Base-by-base conservation (phyloP, 192 early-diverging fungal species). In the Dissophora globulifera region DNA sequence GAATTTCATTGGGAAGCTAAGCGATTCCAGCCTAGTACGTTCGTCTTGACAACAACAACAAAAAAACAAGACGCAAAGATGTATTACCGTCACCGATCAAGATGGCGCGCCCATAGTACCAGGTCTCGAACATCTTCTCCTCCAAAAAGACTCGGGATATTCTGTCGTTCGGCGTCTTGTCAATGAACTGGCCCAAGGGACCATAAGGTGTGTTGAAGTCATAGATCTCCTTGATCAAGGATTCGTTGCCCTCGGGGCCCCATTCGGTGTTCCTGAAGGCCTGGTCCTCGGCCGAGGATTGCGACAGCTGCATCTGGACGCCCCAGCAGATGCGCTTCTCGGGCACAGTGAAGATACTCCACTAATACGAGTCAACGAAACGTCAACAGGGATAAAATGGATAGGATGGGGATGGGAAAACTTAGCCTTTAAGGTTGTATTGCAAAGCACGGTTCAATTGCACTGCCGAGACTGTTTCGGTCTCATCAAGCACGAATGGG, bases 111-210 rank as follows among this genome's bases (percentile, higher is more conserved):
- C 53, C 47, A 40, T 56, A n/a, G n/a, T 48, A 42, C 69, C 69
- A 71, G 23, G 69, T 71, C 69, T 71, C 69, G 61, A 71, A 71
- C 58, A 71, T 43, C 59, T 71, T 71, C 30, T 71, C 69, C 17
- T 71, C 69, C 19, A 71, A 54, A 25, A 62, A 71, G 35, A 71
- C 69, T 15, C 29, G 55, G 9, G 69, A 71, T 35, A 71, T 71
- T 10, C 45, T 41, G 12, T 62, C 69, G 0, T 38, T 13, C 0
- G 69, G 60, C 0, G 69, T 71, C 35, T 43, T 45, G 20, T 71
- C 59, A 35, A 71, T 71, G 26, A 71, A 71, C 32, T 57, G 53
- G 5, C 69, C 69, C 3, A 71, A 25, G 6, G 58, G 41, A 22
- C 69, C 69, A 9, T 57, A 57, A 8, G 67, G 67, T 1, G 67